Percentiles rank a stretch among this genome's conserved stretches.
Evolutionary conservation across 2,329 filamentous ascomycete genomes (phyloP).

Genomic region (Phyllosticta citribraziliensis): DNA sequence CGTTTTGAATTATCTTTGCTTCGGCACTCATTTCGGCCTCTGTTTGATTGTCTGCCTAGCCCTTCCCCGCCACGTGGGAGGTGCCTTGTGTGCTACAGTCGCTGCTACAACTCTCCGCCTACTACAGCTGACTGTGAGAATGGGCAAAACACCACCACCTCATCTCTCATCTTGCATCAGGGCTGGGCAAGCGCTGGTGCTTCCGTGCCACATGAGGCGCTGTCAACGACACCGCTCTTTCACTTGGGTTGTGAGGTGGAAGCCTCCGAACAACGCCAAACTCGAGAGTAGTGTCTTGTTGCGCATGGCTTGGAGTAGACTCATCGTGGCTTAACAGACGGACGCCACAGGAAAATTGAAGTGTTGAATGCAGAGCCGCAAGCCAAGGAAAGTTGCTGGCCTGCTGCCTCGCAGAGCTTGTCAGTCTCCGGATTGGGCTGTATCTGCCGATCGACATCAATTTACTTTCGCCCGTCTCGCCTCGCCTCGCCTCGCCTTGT

Average conservation of each 20-base stretch:
- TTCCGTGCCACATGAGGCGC: neutral
- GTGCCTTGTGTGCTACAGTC: neutral
- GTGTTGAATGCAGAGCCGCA: no score
- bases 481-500: no score
- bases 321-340: no score
- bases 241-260: neutral
- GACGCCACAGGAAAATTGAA: no score
- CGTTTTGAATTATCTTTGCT: neutral
- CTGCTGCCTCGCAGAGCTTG: no score
- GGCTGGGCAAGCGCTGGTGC: neutral
- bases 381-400: no score
- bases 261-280: neutral
- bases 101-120: neutral
- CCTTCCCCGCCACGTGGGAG: neutral
- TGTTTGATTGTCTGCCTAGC: neutral
- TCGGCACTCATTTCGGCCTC: neutral
- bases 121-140: neutral
- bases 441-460: no score
- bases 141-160: neutral
- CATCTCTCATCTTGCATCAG: neutral
- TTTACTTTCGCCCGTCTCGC: no score
- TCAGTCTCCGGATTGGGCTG: no score
- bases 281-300: neutral
- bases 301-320: neutral
- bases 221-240: neutral